Conservation (phyloP, 2,329 filamentous ascomycete genomes). For the Huntiella decipiens region DNA sequence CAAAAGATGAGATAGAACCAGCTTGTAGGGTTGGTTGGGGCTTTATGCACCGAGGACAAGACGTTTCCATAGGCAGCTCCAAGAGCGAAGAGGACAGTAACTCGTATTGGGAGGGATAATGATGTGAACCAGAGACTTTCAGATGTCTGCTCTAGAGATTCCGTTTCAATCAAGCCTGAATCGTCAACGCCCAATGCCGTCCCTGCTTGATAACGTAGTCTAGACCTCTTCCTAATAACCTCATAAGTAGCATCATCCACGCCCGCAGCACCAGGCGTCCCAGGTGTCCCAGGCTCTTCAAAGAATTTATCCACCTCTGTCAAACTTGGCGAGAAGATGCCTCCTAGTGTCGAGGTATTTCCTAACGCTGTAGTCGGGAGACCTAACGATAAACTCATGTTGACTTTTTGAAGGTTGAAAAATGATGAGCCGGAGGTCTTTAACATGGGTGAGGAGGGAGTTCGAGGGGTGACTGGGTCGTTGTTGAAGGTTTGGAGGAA, state of each 20-base stretch:
- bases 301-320: slow-evolving; percentile 29
- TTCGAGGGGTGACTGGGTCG: slow-evolving; percentile 21
- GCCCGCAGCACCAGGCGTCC: slow-evolving; percentile 49
- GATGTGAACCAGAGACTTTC: slow-evolving; percentile 9
- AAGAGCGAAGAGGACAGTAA: slow-evolving; percentile 51
- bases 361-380: not conserved
- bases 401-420: slow-evolving; percentile 53
- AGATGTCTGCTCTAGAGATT: not conserved
- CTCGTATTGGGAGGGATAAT: slow-evolving; percentile 38
- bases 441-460: slow-evolving; percentile 15
- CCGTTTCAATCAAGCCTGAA: not conserved
- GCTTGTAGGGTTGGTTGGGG: slow-evolving; percentile 13
- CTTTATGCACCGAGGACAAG: slow-evolving; percentile 2
- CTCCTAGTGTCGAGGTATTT: slow-evolving; percentile 72
- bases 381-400: slow-evolving; percentile 44
- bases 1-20: slow-evolving; percentile 61
- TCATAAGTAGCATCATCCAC: slow-evolving; percentile 27
- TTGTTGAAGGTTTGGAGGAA: slow-evolving; percentile 9
- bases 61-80: slow-evolving; percentile 31
- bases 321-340: slow-evolving; percentile 63
- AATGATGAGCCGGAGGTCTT: slow-evolving; percentile 16
- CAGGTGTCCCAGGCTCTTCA: slow-evolving; percentile 47
- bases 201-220: slow-evolving; percentile 12
- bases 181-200: not conserved
- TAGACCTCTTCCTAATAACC: slow-evolving; percentile 24